Conservation (phyloP, 2,329 filamentous ascomycete species). For the Fusarium agapanthi region DNA sequence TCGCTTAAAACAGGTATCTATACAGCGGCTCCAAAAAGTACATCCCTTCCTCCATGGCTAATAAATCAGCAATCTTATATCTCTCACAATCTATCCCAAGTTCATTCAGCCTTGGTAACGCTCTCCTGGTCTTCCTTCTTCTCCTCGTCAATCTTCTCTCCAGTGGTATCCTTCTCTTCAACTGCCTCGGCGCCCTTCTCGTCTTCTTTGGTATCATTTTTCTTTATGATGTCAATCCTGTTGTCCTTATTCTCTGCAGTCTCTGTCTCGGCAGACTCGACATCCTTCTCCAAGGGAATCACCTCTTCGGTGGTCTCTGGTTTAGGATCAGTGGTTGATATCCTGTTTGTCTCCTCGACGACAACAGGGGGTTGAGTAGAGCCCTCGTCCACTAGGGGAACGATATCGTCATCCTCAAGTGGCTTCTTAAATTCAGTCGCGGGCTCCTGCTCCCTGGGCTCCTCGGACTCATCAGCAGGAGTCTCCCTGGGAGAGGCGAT, state of each 20-base stretch:
- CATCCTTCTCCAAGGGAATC: constrained; percentile 26
- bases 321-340: background rate
- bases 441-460: background rate
- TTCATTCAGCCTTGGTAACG: constrained; percentile 14
- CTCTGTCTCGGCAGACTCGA: constrained; percentile 1
- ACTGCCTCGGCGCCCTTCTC: background rate
- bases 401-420: constrained; percentile 3
- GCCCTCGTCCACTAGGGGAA: constrained; percentile 23
- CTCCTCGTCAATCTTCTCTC: constrained; percentile 13
- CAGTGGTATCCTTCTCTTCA: constrained; percentile 23
- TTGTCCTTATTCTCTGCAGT: background rate
- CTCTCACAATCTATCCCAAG: constrained; percentile 29
- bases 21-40: constrained; percentile 38
- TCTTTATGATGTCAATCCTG: constrained; percentile 4
- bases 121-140: constrained; percentile 19
- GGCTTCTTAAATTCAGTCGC: constrained; percentile 4
- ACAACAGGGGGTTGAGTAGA: constrained; percentile 9
- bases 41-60: constrained; percentile 29
- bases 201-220: constrained; percentile 15
- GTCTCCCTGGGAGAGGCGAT: constrained; percentile 8
- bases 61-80: constrained; percentile 30
- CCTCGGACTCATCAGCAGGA: background rate
- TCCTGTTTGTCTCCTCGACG: constrained; percentile 15
- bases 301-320: constrained; percentile 3
- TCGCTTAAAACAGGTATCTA: constrained; percentile 47